phyloP scores from a whole-genome alignment of 306 rosid genomes.

The Lablab purpureus region DNA sequence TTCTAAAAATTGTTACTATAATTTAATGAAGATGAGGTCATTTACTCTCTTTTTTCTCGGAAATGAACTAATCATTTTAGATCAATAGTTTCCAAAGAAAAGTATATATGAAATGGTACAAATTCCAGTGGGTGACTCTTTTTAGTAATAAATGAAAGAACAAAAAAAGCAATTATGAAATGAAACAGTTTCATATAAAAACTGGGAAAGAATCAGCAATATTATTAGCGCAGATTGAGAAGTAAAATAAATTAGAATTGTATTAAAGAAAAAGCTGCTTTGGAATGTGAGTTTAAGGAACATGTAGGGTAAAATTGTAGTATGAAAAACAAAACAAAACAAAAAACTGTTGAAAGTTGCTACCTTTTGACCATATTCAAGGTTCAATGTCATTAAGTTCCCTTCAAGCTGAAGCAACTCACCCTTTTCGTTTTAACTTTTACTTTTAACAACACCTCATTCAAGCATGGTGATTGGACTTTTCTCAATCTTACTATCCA shows the following conservation, averaged over 20 bases:
- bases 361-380: slow-evolving; percentile 15
- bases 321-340: neutral
- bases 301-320: slow-evolving; percentile 10
- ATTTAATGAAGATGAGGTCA: no score
- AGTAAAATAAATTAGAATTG: neutral
- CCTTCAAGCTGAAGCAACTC: slow-evolving; percentile 13
- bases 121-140: neutral
- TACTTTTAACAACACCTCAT: neutral
- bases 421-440: neutral
- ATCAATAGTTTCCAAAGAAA: no score
- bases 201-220: neutral
- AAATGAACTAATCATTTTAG: neutral
- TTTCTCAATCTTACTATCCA: neutral
- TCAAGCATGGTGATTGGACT: neutral
- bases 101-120: neutral
- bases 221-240: neutral
- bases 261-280: neutral
- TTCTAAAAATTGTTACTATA: no score
- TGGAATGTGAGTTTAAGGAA: neutral
- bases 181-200: no score
- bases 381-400: slow-evolving; percentile 18
- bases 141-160: neutral
- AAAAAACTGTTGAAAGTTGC: slow-evolving; percentile 18
- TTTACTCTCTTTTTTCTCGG: no score
- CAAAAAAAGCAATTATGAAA: no score